Base-by-base conservation (phyloP, 768 basidiomycete genomes). In the Calocybe gangraenosa region DNA sequence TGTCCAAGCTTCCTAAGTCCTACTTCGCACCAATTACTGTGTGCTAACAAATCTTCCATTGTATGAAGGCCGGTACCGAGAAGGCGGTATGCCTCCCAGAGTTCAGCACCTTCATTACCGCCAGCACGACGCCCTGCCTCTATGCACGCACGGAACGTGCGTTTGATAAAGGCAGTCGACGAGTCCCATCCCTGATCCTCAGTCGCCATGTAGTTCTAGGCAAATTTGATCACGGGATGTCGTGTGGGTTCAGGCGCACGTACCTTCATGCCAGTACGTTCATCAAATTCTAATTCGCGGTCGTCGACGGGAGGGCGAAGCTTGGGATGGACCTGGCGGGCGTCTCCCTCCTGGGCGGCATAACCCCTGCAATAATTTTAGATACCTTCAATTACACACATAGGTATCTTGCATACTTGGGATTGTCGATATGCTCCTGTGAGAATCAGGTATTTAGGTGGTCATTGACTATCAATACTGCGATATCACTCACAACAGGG, bases 11-110 rank as follows among this genome's bases (percentile, higher is more conserved):
- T 82, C 50, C 78, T 73, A 7, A 91, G 70, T 0, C 76, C 76
- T 9, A 90, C 66, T 62, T 92, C 87, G 62, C 83, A 84, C 77
- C 83, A 90, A 64, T 91, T 82, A 58, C 79, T 81, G 60, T 90
- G 89, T 1, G 87, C 87, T 10, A 83, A 65, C 32, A 89, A 72
- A 59, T 91, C 86, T 57, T 89, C 86, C 63, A 82, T 67, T 2
- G 81, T 82, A 58, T 83, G 82, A 23, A 83, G 65, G 2, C 78
- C 81, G 17, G 75, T 79, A 2, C 87, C 87, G 14, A 90, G 70
- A 7, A 87, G 70, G 11, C 84, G 75, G 63, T 83, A 90, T 2
- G 82, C 79, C 52, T 84, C 82, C 63, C 69, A 84, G 13, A 78
- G 69, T 37, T 82, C 79, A 3, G 67, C 59, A 17, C 70, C 74